These are phyloP conservation scores for Aspergillus nidulans DNA, from an alignment of 495 filamentous ascomycete species.

Conservation along the genomic window DNA sequence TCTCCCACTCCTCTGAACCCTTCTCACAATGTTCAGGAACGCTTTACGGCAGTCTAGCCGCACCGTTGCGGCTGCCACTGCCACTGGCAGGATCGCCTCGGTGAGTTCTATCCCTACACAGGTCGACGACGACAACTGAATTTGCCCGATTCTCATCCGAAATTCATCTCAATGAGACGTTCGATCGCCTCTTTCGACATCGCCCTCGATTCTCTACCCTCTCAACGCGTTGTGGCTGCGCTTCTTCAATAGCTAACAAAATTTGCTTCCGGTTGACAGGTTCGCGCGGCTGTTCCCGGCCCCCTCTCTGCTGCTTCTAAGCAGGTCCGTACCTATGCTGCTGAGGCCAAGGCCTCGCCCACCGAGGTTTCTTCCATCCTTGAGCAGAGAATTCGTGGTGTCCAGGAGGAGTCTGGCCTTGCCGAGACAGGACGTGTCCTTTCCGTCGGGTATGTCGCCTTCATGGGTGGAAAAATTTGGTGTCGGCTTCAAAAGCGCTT, in stretches of 20 bases:
- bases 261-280: conserved; percentile 52
- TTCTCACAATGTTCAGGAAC: conserved; percentile 88
- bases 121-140: conserved; percentile 21
- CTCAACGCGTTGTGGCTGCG: conserved; percentile 28
- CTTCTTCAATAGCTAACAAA: conserved; percentile 38
- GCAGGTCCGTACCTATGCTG: conserved; percentile 85
- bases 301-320: conserved; percentile 65
- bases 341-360: conserved; percentile 89
- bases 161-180: conserved; percentile 37
- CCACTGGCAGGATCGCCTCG: conserved; percentile 79
- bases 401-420: conserved; percentile 91
- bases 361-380: conserved; percentile 99
- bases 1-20: conserved; percentile 49
- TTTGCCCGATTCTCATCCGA: conserved; percentile 31
- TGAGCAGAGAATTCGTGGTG: conserved; percentile 97
- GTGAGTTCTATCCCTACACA: conserved; percentile 63
- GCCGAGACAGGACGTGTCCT: conserved; percentile 98
- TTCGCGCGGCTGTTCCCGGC: conserved; percentile 80
- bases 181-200: conserved; percentile 26
- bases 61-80: conserved; percentile 88
- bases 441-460: conserved; percentile 87
- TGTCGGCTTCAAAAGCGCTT: conserved; percentile 27
- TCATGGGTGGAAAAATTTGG: conserved; percentile 32
- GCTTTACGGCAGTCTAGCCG: conserved; percentile 93
- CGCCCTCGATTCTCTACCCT: conserved; percentile 22